Evolutionary conservation across 2,329 filamentous ascomycete species (phyloP), one percentile per base, ranked within the genome.

Genomic region (Didymella lethalis): DNA sequence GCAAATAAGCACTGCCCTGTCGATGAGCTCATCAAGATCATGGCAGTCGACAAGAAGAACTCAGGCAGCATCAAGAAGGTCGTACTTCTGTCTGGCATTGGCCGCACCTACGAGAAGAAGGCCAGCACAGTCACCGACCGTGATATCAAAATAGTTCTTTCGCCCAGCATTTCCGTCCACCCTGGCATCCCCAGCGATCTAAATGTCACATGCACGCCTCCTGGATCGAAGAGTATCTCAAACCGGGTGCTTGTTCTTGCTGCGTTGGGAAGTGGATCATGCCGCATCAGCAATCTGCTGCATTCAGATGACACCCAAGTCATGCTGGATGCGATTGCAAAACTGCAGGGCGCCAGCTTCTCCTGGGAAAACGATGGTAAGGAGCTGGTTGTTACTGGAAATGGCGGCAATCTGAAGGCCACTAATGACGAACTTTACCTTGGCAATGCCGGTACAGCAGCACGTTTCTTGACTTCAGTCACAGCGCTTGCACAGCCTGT

Each of bases 1-100:
- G 93, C 92, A 1, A 91, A 90, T 52, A 97, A 96, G 79, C 84
- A 87, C 64, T 99, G 95, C 75, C 89, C 91, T 0, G 91, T 97
- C 2, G 91, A 97, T 67, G 85, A 90, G 34, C 79, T 99, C 50
- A 84, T 99, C 56, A 85, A 90, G 65, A 96, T 96, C 75, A 99
- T 99, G 95, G 93, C 90, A 0, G 90, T 99, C 8, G 95, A 99
- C 80, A 99, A 99, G 85, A 99, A 99, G 83, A 99, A 99, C 66
- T 91, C 96, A 44, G 95, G 95, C 2, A 86, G 86, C 59, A 93
- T 94, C 78, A 99, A 99, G 84, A 98, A 97, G 80, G 90, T 99
- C 63, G 94, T 97, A 7, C 85, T 99, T 7, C 83, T 99, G 11
- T 93, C 93, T 0, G 90, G 90, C 12, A 96, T 99, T 73, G 95